A percentile compares a stretch with the other conserved stretches of the same genome.
Conservation (phyloP, 352 stramenopile species). For the Plasmopara viticola region DNA sequence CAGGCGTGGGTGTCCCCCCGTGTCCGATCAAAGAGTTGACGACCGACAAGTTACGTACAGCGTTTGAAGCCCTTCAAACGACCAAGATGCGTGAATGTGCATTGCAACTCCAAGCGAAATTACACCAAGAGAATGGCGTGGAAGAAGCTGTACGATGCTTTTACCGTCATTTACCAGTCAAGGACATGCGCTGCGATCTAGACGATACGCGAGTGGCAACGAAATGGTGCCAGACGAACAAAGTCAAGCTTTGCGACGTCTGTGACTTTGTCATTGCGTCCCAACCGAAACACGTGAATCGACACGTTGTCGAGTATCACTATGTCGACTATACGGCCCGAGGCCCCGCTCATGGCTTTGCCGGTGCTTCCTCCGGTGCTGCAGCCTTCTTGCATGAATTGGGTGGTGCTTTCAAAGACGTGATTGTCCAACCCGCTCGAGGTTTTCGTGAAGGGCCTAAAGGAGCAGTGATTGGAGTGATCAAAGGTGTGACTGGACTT, state of each 20-base stretch:
- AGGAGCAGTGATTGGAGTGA: conserved; percentile 40
- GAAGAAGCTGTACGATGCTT: conserved; percentile 76
- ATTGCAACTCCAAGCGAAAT: conserved; percentile 37
- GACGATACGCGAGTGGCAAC: conserved; percentile 34
- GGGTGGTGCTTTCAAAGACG: conserved; percentile 40
- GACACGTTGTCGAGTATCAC: conserved; percentile 47
- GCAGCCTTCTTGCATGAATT: conserved; percentile 46
- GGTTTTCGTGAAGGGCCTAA: conserved; percentile 42
- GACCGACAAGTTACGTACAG: conserved; percentile 53
- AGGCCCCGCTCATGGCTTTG: conserved; percentile 30
- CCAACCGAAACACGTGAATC: conserved; percentile 31
- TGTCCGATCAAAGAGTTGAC: conserved; percentile 79
- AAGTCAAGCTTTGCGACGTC: conserved; percentile 44
- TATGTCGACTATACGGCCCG: conserved; percentile 47
- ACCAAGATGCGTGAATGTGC: conserved; percentile 38
- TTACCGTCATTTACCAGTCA: conserved; percentile 68
- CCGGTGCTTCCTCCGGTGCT: conserved; percentile 34
- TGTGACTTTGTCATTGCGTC: conserved; percentile 47
- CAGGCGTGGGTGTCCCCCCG: conserved; percentile 75
- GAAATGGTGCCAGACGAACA: conserved; percentile 46
- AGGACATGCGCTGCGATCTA: conserved; percentile 82
- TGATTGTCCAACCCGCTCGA: conserved; percentile 36
- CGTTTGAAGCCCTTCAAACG: conserved; percentile 54
- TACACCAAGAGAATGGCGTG: conserved; percentile 80
- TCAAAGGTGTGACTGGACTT: conserved; percentile 35